Evolutionary conservation across 2,329 filamentous ascomycete species (phyloP), one percentile per base, ranked within the genome.

Genomic region (Xylariaceae sp.): DNA sequence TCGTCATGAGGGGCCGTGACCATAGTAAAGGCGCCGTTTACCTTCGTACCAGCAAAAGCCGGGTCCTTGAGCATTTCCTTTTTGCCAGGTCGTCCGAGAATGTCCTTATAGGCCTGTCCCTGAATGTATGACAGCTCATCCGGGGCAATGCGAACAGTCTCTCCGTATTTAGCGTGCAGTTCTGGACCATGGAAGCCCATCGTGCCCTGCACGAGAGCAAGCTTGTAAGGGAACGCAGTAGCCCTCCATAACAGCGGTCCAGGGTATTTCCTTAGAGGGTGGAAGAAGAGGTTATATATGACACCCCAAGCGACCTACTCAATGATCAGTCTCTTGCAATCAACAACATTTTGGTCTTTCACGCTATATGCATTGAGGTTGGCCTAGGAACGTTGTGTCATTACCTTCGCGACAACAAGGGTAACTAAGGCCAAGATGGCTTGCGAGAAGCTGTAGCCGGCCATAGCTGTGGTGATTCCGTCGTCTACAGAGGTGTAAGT

Each of bases 211-310:
- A 48, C 18, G 12, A 40, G 45, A 11, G 34, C 18, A 7, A 41
- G 9, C 7, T 18, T 31, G 22, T 36, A 33, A 10, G 44, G 44
- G 9, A 46, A n/a, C 6, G 10, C 12, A 17, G 13, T 46, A 13
- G 18, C 28, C 14, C 44, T 17, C 14, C 31, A 36, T 13, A 46
- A 6, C 19, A 36, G 31, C 16, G 44, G 44, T 16, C 44, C 44
- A 17, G 31, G 31, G 33, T 34, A 46, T 28, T 33, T 17, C 10
- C 28, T 12, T 6, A 46, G 28, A 28, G 44, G 44, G 44, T 46
- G 31, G 22, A 46, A 36, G 13, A 46, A 46, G 22, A 46, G 44
- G 17, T 46, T 46, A 31, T 46, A 46, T 11, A 45, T 45, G 18
- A 45, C 22, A n/a, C n/a, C 19, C 16, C 42, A 11, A 19, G 42